These are phyloP conservation scores for Russula griseocarnosa DNA, from an alignment of 768 basidiomycete genomes.

Conservation along the genomic window DNA sequence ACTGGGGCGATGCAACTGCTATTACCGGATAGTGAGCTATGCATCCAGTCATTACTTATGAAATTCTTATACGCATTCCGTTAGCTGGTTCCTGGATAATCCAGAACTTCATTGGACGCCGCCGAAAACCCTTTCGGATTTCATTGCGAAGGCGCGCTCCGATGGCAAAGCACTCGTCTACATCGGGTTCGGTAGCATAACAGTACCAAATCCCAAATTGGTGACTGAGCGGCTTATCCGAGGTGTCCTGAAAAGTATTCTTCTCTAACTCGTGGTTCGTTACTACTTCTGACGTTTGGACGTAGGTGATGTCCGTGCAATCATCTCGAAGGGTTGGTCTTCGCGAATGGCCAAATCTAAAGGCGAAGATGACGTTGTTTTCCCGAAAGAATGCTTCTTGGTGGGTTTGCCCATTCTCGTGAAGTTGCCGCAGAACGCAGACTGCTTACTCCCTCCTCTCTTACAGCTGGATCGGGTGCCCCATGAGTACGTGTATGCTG, in stretches of 20 bases:
- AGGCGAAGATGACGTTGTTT: conserved; percentile 40
- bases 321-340: conserved; percentile 68
- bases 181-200: conserved; percentile 68
- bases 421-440: neutral
- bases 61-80: conserved; percentile 13
- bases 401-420: conserved; percentile 29
- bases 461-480: conserved; percentile 56
- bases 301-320: conserved; percentile 57
- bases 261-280: neutral
- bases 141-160: conserved; percentile 51
- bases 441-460: conserved; percentile 21
- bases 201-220: conserved; percentile 54
- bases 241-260: conserved; percentile 55
- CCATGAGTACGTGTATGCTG: conserved; percentile 44
- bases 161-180: conserved; percentile 63
- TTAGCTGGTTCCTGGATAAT: conserved; percentile 63
- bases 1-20: conserved; percentile 57
- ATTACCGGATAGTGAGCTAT: conserved; percentile 52
- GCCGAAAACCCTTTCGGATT: conserved; percentile 46
- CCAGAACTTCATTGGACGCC: conserved; percentile 57
- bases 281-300: conserved; percentile 8
- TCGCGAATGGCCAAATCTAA: conserved; percentile 46
- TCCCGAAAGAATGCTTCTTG: conserved; percentile 51
- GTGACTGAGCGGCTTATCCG: conserved; percentile 55
- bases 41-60: neutral